A percentile compares a stretch with the other conserved stretches of the same genome.
Evolutionary conservation across 805 yeast species (phyloP).

Genomic region (Kuraishia floccosa): DNA sequence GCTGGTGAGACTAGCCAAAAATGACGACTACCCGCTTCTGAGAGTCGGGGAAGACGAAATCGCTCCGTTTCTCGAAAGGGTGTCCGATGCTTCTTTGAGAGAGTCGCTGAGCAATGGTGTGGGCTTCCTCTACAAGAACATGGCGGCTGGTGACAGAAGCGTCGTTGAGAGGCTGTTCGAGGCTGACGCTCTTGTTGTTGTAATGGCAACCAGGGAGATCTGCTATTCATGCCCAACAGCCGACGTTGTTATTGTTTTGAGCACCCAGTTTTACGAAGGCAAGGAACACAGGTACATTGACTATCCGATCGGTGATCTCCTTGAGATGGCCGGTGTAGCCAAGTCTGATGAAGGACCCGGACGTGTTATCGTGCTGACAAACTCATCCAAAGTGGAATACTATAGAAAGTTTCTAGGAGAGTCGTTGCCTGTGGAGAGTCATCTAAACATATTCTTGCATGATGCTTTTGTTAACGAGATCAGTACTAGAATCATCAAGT

Average conservation of each 20-base stretch:
- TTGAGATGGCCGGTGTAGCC: conserved; percentile 53
- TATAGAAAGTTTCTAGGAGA: conserved; percentile 63
- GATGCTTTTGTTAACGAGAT: conserved; percentile 70
- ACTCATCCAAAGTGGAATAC: conserved; percentile 41
- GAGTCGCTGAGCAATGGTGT: conserved; percentile 45
- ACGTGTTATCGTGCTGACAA: conserved; percentile 45
- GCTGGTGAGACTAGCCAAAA: conserved; percentile 23
- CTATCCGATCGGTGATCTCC: conserved; percentile 51
- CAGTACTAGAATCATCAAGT: conserved; percentile 46
- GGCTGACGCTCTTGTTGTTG: conserved; percentile 36
- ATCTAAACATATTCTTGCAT: conserved; percentile 40
- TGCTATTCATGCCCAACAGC: conserved; percentile 40
- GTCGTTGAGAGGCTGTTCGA: conserved; percentile 41
- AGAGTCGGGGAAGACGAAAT: conserved; percentile 26
- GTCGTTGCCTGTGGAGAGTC: conserved; percentile 80
- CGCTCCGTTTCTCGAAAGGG: conserved; percentile 25
- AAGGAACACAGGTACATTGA: conserved; percentile 60
- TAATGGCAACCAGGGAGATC: conserved; percentile 55
- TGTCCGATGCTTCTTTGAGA: conserved; percentile 34
- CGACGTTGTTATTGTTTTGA: conserved; percentile 46
- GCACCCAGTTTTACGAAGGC: conserved; percentile 66
- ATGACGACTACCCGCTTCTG: conserved; percentile 26
- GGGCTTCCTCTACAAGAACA: conserved; percentile 48
- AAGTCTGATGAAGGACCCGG: conserved; percentile 19
- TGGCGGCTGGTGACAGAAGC: conserved; percentile 42